Evolutionary conservation across 2,329 filamentous ascomycete genomes (phyloP).

Genomic region (Fusarium sp.): DNA sequence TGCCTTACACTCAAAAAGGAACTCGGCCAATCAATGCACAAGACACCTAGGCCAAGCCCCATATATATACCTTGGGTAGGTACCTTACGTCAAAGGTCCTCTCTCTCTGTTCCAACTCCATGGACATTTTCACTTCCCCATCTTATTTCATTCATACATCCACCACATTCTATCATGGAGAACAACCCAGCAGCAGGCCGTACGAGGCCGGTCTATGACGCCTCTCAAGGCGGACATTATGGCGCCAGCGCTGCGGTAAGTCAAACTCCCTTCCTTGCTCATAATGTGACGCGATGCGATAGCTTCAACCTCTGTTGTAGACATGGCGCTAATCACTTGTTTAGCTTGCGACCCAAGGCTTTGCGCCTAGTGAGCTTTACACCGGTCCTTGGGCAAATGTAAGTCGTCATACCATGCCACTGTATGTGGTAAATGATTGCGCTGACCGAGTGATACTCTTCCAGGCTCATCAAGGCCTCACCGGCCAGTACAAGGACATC

Average conservation of each 20-base stretch:
- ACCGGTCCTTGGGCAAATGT: conserved; percentile 96
- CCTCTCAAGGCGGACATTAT: conserved; percentile 79
- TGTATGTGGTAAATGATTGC: not conserved
- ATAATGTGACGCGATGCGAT: not conserved
- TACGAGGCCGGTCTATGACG: conserved; percentile 75
- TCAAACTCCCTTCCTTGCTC: not conserved
- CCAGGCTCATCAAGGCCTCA: conserved; percentile 93
- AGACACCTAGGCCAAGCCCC: not conserved
- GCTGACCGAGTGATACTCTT: not conserved
- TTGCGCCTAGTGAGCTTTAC: conserved; percentile 92
- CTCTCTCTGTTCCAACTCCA: not conserved
- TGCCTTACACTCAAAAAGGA: not conserved
- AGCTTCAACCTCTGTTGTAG: not conserved
- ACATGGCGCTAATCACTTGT: conserved; percentile 15
- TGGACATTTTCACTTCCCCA: too few species aligned
- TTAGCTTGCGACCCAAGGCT: conserved; percentile 86
- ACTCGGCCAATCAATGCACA: not conserved
- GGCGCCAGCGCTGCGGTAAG: conserved; percentile 41
- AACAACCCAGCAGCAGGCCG: conserved; percentile 58
- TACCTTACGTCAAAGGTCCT: not conserved
- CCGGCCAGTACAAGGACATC: conserved; percentile 93
- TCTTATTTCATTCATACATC: not conserved
- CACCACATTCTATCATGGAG: not conserved
- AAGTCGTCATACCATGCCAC: conserved; percentile 47
- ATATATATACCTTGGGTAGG: not conserved